Conservation (phyloP, 2,329 filamentous ascomycete genomes). For the Xylariaceae sp. region DNA sequence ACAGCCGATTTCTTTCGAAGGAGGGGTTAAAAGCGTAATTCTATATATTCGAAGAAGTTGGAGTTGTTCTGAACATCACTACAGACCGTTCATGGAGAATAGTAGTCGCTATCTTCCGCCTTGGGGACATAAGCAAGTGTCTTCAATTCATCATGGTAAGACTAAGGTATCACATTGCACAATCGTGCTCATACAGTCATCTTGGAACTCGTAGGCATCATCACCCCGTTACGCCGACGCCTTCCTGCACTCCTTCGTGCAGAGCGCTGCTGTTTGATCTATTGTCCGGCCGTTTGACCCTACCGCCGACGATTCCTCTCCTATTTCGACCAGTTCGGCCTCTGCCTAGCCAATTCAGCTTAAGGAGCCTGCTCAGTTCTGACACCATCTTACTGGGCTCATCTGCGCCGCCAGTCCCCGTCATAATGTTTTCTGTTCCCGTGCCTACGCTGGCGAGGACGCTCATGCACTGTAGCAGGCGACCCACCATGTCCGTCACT, state of each 20-base stretch:
- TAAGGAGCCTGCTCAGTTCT: constrained; percentile 83
- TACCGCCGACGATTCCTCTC: constrained; percentile 82
- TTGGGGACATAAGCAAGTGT: too few species aligned
- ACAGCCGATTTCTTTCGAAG: too few species aligned
- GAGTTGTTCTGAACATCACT: too few species aligned
- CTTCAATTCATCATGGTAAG: too few species aligned
- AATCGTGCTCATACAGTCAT: background rate
- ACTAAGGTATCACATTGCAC: too few species aligned
- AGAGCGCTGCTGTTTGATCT: constrained; percentile 28
- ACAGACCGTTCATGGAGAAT: too few species aligned
- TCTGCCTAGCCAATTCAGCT: constrained; percentile 94
- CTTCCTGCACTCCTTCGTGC: constrained; percentile 37
- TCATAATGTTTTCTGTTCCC: constrained; percentile 57
- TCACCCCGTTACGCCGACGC: constrained; percentile 37
- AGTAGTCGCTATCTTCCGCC: too few species aligned
- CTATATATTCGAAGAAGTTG: too few species aligned
- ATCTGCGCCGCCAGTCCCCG: constrained; percentile 60
- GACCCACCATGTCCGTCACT: constrained; percentile 90
- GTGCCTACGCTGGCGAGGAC: constrained; percentile 77
- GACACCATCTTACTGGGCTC: constrained; percentile 80
- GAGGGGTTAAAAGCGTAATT: too few species aligned
- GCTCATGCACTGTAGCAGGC: constrained; percentile 96
- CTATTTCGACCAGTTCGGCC: constrained; percentile 89
- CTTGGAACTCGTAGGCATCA: constrained; percentile 3
- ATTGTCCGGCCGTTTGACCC: constrained; percentile 55